phyloP scores from a whole-genome alignment of 192 early-diverging fungal genomes.

The Podila epicladia region DNA sequence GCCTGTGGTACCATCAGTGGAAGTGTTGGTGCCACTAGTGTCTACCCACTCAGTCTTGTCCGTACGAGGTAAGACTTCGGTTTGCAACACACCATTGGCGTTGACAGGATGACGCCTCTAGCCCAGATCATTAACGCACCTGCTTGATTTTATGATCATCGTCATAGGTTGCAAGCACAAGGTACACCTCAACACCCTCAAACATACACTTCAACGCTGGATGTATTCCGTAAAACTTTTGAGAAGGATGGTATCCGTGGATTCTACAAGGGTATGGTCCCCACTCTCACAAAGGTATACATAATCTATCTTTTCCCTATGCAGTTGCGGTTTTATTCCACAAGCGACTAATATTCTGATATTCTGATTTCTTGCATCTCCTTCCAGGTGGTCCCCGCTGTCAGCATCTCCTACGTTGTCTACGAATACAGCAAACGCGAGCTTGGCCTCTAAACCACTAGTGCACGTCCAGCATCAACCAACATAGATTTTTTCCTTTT shows the following conservation, averaged over 20 bases:
- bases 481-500: constrained; percentile 6
- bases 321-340: not conserved
- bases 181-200: constrained; percentile 79
- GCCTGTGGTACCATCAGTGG: constrained; percentile 75
- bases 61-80: constrained; percentile 68
- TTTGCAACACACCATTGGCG: not conserved
- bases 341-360: not conserved
- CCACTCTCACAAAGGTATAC: constrained; percentile 74
- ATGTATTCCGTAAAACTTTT: constrained; percentile 71
- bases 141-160: not conserved
- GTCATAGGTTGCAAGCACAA: constrained; percentile 78
- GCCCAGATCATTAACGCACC: not conserved
- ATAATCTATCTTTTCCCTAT: not conserved
- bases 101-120: too few species aligned
- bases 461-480: not conserved
- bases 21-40: constrained; percentile 70
- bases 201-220: constrained; percentile 68
- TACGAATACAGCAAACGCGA: constrained; percentile 65
- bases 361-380: not conserved
- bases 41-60: constrained; percentile 80
- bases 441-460: constrained; percentile 21
- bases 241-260: constrained; percentile 68
- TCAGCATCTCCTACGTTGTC: constrained; percentile 76
- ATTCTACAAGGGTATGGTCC: constrained; percentile 81
- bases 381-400: constrained; percentile 73